A percentile compares a stretch with the other conserved stretches of the same genome.
Conservation (phyloP, 805 yeast genomes). For the Aciculoconidium aculeatum region DNA sequence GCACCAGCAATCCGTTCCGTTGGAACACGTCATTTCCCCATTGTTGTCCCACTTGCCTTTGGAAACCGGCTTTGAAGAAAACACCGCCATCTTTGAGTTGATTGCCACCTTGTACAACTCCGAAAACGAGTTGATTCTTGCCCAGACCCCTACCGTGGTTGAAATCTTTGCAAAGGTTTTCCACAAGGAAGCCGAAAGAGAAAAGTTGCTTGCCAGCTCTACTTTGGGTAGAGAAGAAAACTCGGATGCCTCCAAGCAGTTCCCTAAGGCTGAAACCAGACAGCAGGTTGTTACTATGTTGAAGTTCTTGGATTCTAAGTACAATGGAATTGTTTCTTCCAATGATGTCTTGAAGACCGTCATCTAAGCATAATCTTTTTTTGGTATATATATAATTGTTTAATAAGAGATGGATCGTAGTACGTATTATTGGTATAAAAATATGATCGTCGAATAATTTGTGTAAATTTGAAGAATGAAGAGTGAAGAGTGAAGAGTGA, state of each 20-base stretch:
- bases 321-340: constrained; percentile 55
- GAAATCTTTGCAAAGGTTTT: constrained; percentile 67
- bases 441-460: too few species aligned
- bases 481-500: too few species aligned
- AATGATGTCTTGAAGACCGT: constrained; percentile 42
- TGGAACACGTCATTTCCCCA: constrained; percentile 66
- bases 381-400: not conserved
- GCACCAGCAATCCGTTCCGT: constrained; percentile 66
- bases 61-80: constrained; percentile 85
- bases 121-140: constrained; percentile 48
- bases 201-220: constrained; percentile 62
- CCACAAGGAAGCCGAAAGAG: constrained; percentile 67
- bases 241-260: constrained; percentile 72
- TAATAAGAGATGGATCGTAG: not conserved
- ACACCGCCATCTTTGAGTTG: constrained; percentile 80
- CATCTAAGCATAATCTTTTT: constrained; percentile 16
- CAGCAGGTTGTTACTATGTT: constrained; percentile 62
- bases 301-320: constrained; percentile 63
- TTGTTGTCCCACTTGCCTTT: constrained; percentile 79
- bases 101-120: constrained; percentile 66
- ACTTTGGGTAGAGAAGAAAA: constrained; percentile 84
- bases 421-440: not conserved
- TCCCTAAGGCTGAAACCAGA: constrained; percentile 63
- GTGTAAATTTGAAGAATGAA: too few species aligned
- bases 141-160: constrained; percentile 57